Conservation (phyloP, 257 asterid species). For the Solanum tacnaense region DNA sequence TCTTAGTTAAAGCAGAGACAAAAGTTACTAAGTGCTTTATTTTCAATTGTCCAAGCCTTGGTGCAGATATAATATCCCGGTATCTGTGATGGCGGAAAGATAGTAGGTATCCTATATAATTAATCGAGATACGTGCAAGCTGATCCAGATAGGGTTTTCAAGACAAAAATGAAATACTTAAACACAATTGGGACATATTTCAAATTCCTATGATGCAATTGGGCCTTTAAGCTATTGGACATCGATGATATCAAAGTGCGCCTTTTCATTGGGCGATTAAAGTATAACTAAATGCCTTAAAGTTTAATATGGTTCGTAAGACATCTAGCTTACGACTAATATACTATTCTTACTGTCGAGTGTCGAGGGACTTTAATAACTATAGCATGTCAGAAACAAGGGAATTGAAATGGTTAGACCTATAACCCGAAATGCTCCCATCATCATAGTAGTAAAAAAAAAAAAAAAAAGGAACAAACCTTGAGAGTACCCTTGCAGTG, state of each 20-base stretch:
- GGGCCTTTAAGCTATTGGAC: not conserved
- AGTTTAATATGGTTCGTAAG: not conserved
- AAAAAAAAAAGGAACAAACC: slow-evolving; percentile 25
- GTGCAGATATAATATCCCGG: not conserved
- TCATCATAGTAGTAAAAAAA: not conserved
- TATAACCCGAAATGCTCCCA: too few species aligned
- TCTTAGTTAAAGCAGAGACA: not conserved
- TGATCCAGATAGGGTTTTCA: not conserved
- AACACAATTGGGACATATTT: not conserved
- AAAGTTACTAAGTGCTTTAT: not conserved
- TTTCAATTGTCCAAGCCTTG: not conserved
- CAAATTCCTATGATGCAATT: not conserved
- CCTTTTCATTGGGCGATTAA: not conserved
- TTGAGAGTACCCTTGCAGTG: slow-evolving; percentile 94
- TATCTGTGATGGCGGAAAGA: not conserved
- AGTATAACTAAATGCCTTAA: not conserved
- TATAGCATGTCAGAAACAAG: not conserved
- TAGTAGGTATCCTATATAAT: not conserved
- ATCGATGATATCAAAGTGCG: not conserved
- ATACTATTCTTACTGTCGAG: not conserved
- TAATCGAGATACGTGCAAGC: not conserved
- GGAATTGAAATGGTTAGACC: too few species aligned
- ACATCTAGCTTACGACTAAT: not conserved
- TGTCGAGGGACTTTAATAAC: not conserved
- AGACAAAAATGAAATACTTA: not conserved